A percentile compares a stretch with the other conserved stretches of the same genome.
Conservation (phyloP, 495 filamentous ascomycete genomes). For the Xylaria nigripes region DNA sequence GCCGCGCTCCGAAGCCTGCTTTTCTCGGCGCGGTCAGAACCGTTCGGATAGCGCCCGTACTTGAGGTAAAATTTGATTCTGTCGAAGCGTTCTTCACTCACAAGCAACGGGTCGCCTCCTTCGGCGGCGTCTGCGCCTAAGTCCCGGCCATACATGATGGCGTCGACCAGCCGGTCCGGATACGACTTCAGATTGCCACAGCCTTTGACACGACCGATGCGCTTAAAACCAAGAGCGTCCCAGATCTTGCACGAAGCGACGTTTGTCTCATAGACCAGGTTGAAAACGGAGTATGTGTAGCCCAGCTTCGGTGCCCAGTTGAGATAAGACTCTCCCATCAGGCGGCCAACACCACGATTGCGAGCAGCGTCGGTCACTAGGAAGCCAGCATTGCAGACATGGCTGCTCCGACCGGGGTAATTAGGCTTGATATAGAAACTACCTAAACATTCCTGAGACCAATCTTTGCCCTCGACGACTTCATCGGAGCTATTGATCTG, state of each 20-base stretch:
- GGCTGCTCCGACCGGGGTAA: slow-evolving; percentile 91
- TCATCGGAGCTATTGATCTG: slow-evolving; percentile 54
- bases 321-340: slow-evolving; percentile 91
- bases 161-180: slow-evolving; percentile 76
- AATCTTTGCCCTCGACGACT: slow-evolving; percentile 63
- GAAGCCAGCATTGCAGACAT: slow-evolving; percentile 95
- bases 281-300: slow-evolving; percentile 95
- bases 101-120: slow-evolving; percentile 65
- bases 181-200: slow-evolving; percentile 77
- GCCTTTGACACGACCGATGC: slow-evolving; percentile 84
- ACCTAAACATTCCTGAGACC: slow-evolving; percentile 78
- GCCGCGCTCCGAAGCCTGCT: slow-evolving; percentile 85
- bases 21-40: slow-evolving; percentile 92
- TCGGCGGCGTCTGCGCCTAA: slow-evolving; percentile 39
- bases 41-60: slow-evolving; percentile 85
- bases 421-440: slow-evolving; percentile 98
- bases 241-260: slow-evolving; percentile 90
- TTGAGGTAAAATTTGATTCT: slow-evolving; percentile 98
- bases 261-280: slow-evolving; percentile 97
- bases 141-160: slow-evolving; percentile 93
- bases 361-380: slow-evolving; percentile 84
- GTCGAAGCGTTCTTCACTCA: slow-evolving; percentile 94
- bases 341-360: slow-evolving; percentile 79
- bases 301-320: slow-evolving; percentile 93
- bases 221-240: slow-evolving; percentile 97